Evolutionary conservation across 1,284 basidiomycete species (phyloP).

Genomic region (Rhodotorula sp.): DNA sequence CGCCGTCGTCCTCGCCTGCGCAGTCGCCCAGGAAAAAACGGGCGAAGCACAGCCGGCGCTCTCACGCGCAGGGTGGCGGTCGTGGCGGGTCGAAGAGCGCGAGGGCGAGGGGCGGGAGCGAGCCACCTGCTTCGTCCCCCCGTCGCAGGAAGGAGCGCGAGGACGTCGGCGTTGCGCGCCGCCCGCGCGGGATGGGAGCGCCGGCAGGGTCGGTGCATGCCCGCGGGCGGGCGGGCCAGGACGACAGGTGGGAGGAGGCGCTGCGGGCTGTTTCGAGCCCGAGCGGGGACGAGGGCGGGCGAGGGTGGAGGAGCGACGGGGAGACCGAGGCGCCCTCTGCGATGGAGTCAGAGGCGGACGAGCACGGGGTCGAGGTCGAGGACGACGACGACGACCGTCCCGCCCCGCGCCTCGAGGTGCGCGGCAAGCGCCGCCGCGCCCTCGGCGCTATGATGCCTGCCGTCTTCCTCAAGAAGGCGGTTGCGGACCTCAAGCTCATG

Average conservation of each 20-base stretch:
- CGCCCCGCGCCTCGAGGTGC: constrained; percentile 28
- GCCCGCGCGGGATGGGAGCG: constrained; percentile 1
- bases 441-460: constrained; percentile 45
- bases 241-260: background rate
- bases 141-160: background rate
- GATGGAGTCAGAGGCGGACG: background rate
- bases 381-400: constrained; percentile 2
- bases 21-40: constrained; percentile 1
- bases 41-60: background rate
- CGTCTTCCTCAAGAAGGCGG: constrained; percentile 44
- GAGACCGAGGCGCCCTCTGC: constrained; percentile 9
- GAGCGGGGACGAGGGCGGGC: background rate
- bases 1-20: constrained; percentile 21
- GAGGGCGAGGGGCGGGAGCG: background rate
- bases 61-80: background rate
- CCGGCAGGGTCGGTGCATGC: constrained; percentile 13
- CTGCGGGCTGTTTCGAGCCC: background rate
- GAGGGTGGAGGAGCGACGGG: background rate
- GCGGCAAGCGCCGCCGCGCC: constrained; percentile 33
- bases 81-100: background rate
- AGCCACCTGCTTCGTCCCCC: background rate
- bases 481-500: constrained; percentile 44
- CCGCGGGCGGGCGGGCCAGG: background rate
- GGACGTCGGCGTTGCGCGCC: background rate
- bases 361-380: constrained; percentile 1